A percentile compares a stretch with the other conserved stretches of the same genome.
phyloP scores from a whole-genome alignment of 2,329 filamentous ascomycete species.

The Raffaelea ambrosiae region DNA sequence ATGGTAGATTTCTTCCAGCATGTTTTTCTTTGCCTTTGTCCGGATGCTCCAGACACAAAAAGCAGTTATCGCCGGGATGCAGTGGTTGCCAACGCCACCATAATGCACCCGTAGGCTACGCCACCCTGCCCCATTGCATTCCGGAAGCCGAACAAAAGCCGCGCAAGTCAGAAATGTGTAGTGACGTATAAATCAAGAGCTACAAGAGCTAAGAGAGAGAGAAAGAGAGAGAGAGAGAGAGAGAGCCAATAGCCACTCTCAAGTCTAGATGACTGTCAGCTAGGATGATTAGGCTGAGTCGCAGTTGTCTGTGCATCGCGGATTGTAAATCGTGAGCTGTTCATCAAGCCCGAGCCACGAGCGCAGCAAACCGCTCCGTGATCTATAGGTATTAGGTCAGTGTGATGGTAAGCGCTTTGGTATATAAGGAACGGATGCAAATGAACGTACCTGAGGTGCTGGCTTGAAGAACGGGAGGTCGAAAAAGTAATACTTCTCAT shows the following conservation, averaged over 20 bases:
- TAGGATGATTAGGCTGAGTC: too few relatives aligned
- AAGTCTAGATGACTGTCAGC: too few relatives aligned
- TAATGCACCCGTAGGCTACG: too few relatives aligned
- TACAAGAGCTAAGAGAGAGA: too few relatives aligned
- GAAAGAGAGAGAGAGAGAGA: too few relatives aligned
- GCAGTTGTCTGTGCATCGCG: neutral
- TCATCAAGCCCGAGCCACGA: slow-evolving; percentile 8
- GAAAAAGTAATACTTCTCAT: slow-evolving; percentile 85
- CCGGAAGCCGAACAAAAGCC: neutral
- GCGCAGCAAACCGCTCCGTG: slow-evolving; percentile 22
- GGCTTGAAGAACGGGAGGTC: slow-evolving; percentile 87
- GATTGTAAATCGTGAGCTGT: neutral
- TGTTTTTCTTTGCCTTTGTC: too few relatives aligned
- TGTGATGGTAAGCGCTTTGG: too few relatives aligned
- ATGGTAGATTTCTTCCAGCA: too few relatives aligned
- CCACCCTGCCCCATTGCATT: neutral
- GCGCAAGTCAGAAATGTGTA: too few relatives aligned
- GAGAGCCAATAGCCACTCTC: too few relatives aligned
- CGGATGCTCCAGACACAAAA: neutral
- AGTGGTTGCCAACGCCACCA: too few relatives aligned
- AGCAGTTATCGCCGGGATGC: neutral
- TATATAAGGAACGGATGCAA: neutral
- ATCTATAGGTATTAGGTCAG: slow-evolving; percentile 15
- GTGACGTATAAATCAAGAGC: too few relatives aligned
- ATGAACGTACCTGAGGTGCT: slow-evolving; percentile 64